These are phyloP conservation scores for Extremus antarcticus DNA, from an alignment of 495 filamentous ascomycete genomes.

Conservation along the genomic window DNA sequence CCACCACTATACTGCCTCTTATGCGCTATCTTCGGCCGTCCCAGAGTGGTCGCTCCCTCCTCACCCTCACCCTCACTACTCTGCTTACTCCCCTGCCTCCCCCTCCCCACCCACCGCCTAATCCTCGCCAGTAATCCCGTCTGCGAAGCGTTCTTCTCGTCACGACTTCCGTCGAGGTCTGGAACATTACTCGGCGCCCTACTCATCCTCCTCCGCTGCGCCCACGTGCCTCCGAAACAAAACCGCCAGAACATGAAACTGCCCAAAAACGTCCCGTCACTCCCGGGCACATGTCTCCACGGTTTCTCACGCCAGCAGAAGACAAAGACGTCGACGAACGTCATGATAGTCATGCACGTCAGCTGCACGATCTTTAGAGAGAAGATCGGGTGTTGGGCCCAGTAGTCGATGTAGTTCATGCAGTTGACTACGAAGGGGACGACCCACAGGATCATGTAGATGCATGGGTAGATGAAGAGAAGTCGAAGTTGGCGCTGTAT, in stretches of 20 bases:
- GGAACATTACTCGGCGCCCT: background rate
- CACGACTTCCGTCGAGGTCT: background rate
- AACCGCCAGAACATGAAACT: slow-evolving; percentile 33
- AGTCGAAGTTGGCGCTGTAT: slow-evolving; percentile 57
- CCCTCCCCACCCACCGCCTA: background rate
- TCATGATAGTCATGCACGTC: slow-evolving; percentile 48
- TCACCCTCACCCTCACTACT: background rate
- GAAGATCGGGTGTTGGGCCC: slow-evolving; percentile 39
- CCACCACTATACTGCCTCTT: slow-evolving; percentile 9
- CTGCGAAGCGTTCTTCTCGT: background rate
- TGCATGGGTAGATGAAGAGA: slow-evolving; percentile 59
- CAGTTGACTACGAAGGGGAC: slow-evolving; percentile 56
- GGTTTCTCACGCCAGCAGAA: slow-evolving; percentile 58
- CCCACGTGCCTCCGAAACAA: slow-evolving; percentile 1
- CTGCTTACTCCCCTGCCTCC: background rate
- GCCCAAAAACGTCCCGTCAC: slow-evolving; percentile 33
- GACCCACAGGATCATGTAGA: slow-evolving; percentile 63
- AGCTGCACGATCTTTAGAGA: slow-evolving; percentile 44
- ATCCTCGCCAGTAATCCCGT: background rate
- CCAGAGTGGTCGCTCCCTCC: background rate
- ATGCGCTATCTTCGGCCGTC: background rate
- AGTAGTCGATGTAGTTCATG: slow-evolving; percentile 46
- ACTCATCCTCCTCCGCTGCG: background rate
- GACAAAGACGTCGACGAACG: slow-evolving; percentile 53
- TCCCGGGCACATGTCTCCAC: slow-evolving; percentile 48